Percentiles rank a stretch among this genome's conserved stretches.
phyloP scores from a whole-genome alignment of 2,329 filamentous ascomycete species.

The Sarocladium kiliense region DNA sequence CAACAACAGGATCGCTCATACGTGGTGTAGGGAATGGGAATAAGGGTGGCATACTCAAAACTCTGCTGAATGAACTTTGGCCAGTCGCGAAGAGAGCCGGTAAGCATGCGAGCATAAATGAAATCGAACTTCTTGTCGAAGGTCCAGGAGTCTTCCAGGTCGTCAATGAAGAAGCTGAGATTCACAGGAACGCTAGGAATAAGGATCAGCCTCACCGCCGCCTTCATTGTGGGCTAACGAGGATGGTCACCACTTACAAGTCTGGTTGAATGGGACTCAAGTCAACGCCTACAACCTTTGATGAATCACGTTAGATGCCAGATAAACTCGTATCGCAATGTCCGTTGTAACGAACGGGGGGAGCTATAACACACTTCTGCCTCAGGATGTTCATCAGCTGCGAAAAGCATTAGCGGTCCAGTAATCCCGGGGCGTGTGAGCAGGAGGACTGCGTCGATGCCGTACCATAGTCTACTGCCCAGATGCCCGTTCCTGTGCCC shows the following conservation, averaged over 20 bases:
- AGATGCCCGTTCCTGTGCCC: slow-evolving; percentile 27
- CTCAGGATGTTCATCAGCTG: slow-evolving; percentile 20
- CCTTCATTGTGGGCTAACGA: too few relatives aligned
- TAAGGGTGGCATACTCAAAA: slow-evolving; percentile 1
- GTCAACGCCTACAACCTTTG: slow-evolving; percentile 25
- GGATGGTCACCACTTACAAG: too few relatives aligned
- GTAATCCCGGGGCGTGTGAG: too few relatives aligned
- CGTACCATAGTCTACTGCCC: slow-evolving; percentile 26
- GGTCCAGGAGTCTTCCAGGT: slow-evolving; percentile 29
- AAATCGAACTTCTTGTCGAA: slow-evolving; percentile 28
- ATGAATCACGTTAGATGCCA: background rate
- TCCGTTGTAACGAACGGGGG: too few relatives aligned
- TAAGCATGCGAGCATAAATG: slow-evolving; percentile 27
- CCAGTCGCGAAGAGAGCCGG: slow-evolving; percentile 21
- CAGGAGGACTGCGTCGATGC: too few relatives aligned
- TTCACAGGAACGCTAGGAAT: slow-evolving; percentile 35
- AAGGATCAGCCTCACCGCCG: background rate
- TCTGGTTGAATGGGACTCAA: slow-evolving; percentile 28
- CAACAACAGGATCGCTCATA: background rate
- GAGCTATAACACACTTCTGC: slow-evolving; percentile 11
- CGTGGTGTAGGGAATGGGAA: too few relatives aligned
- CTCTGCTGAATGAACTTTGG: slow-evolving; percentile 20
- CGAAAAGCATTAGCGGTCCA: too few relatives aligned
- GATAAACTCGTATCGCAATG: background rate
- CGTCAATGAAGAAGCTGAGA: slow-evolving; percentile 38